A percentile compares a stretch with the other conserved stretches of the same genome.
These are phyloP conservation scores for Helicostylum pulchrum DNA, from an alignment of 192 early-diverging fungal species.

Conservation along the genomic window DNA sequence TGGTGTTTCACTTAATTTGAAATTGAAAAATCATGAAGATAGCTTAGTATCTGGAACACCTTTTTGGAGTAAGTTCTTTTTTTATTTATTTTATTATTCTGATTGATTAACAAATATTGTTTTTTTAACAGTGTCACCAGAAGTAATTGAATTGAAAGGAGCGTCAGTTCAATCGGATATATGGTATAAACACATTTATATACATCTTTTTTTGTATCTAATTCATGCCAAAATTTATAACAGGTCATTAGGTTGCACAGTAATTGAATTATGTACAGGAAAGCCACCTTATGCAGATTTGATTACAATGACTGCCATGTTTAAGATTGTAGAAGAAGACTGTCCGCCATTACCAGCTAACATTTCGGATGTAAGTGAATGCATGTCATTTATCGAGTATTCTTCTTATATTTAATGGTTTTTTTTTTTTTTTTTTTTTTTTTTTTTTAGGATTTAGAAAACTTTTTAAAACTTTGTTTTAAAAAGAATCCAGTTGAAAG, in stretches of 20 bases:
- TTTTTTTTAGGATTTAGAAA: conserved; percentile 50
- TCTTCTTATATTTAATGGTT: not conserved
- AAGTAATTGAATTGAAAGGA: conserved; percentile 91
- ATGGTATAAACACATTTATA: conserved; percentile 53
- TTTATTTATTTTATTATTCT: not conserved
- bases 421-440: too few relatives aligned
- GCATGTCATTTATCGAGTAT: not conserved
- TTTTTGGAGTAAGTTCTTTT: conserved; percentile 61
- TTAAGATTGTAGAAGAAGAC: conserved; percentile 91
- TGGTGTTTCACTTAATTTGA: conserved; percentile 91
- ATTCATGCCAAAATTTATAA: not conserved
- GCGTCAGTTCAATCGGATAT: conserved; percentile 89
- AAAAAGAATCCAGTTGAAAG: conserved; percentile 70
- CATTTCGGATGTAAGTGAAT: conserved; percentile 54
- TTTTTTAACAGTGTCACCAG: conserved; percentile 63
- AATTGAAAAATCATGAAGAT: conserved; percentile 56
- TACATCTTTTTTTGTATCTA: not conserved
- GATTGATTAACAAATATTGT: not conserved
- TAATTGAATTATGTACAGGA: conserved; percentile 91
- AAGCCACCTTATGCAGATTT: conserved; percentile 88
- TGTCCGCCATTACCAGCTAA: conserved; percentile 81
- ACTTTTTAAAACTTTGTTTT: conserved; percentile 85
- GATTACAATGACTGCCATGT: conserved; percentile 85
- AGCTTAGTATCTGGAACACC: conserved; percentile 77
- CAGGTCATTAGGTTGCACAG: conserved; percentile 88